A percentile compares a stretch with the other conserved stretches of the same genome.
Evolutionary conservation across 371 early-diverging fungal species (phyloP).

Genomic region (Mortierella sp.): DNA sequence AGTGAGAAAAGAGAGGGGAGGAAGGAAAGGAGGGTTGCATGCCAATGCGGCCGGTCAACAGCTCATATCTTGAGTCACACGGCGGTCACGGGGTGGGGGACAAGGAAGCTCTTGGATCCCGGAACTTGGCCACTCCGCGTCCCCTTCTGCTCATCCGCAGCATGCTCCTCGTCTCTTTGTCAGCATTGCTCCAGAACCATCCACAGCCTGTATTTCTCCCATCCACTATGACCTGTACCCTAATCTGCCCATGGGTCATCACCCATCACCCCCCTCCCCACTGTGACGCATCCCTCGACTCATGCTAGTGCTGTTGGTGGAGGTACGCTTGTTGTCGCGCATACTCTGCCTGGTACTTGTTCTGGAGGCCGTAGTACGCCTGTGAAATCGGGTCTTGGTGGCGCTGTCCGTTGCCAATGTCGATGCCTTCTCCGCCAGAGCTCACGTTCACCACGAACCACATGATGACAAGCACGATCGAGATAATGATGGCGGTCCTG

Average conservation of each 20-base stretch:
- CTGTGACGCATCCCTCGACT: no score
- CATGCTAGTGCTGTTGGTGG: slow-evolving; percentile 21
- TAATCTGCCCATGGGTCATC: no score
- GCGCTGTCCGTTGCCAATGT: slow-evolving; percentile 5
- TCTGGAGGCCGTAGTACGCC: slow-evolving; percentile 15
- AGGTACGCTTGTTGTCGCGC: slow-evolving; percentile 40
- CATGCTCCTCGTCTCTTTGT: neutral
- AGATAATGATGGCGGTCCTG: slow-evolving; percentile 41
- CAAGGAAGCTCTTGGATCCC: no score
- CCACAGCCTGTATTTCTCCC: no score
- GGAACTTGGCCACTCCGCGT: no score
- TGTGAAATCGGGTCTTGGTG: slow-evolving; percentile 43
- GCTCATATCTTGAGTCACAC: no score
- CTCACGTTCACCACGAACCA: slow-evolving; percentile 47
- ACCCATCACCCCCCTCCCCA: no score
- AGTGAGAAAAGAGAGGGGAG: neutral
- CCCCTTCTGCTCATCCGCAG: no score
- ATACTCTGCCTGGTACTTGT: slow-evolving; percentile 39
- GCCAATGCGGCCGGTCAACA: neutral
- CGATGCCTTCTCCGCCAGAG: slow-evolving; percentile 4
- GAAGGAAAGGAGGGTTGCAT: neutral
- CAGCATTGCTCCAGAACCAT: no score
- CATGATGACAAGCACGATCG: slow-evolving; percentile 22
- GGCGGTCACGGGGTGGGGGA: no score
- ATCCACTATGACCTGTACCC: no score